phyloP scores from a whole-genome alignment of 2,329 filamentous ascomycete genomes.

The Colletotrichum echinochloae region DNA sequence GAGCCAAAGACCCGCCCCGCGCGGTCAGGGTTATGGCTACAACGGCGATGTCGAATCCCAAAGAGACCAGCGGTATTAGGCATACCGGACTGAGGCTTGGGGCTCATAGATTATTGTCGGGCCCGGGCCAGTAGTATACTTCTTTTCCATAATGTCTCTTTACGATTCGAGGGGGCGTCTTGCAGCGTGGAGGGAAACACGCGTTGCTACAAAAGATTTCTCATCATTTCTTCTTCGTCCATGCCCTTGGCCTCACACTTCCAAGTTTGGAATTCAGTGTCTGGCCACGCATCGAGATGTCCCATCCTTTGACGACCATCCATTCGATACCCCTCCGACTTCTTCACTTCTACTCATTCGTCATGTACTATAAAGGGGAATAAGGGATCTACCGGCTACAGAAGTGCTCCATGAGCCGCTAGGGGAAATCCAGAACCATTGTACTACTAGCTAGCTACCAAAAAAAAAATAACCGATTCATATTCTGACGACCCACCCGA shows the following conservation, averaged over 20 bases:
- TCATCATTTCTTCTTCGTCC: background rate
- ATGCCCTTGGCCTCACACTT: background rate
- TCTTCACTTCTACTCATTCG: conserved; percentile 30
- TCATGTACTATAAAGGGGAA: conserved; percentile 34
- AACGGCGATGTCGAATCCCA: conserved; percentile 52
- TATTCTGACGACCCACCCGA: background rate
- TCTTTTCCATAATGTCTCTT: conserved; percentile 38
- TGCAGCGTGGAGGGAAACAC: conserved; percentile 16
- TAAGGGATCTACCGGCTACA: conserved; percentile 9
- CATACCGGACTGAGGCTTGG: background rate
- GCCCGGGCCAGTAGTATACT: conserved; percentile 15
- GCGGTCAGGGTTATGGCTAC: conserved; percentile 51
- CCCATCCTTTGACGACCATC: conserved; percentile 24
- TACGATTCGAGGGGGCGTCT: conserved; percentile 28
- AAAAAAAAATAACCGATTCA: background rate
- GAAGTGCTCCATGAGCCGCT: conserved; percentile 1
- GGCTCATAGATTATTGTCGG: conserved; percentile 16
- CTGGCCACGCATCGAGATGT: conserved; percentile 14
- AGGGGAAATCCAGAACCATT: conserved; percentile 3
- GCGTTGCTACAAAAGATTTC: conserved; percentile 11
- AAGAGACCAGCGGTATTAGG: conserved; percentile 46
- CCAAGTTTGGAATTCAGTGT: conserved; percentile 9
- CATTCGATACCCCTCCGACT: conserved; percentile 39
- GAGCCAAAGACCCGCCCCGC: conserved; percentile 41
- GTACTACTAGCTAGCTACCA: conserved; percentile 6